phyloP scores from a whole-genome alignment of 495 filamentous ascomycete species.

The Staphylotrichum tortipilum region DNA sequence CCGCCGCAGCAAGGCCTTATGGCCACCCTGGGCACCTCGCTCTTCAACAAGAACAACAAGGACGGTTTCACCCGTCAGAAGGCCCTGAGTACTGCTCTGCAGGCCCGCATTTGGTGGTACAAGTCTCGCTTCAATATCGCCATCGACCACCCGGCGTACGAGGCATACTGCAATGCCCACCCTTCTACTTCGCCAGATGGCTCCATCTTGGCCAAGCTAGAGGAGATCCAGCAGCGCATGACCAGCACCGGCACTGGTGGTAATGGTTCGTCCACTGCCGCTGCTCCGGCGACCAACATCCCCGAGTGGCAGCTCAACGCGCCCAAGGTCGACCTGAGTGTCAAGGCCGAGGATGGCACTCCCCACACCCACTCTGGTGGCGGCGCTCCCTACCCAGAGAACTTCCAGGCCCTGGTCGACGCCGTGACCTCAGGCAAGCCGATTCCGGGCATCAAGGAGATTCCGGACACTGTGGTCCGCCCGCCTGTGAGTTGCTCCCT shows the following conservation, averaged over 20 bases:
- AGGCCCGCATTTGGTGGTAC: constrained; percentile 40
- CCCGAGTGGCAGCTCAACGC: constrained; percentile 38
- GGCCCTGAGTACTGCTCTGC: constrained; percentile 28
- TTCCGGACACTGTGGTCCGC: constrained; percentile 71
- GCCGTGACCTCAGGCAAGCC: constrained; percentile 76
- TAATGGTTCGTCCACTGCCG: too few relatives aligned
- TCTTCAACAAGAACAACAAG: constrained; percentile 7
- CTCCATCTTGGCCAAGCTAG: constrained; percentile 19
- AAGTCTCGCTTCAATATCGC: constrained; percentile 26
- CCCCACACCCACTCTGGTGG: constrained; percentile 26
- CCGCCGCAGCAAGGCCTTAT: constrained; percentile 18
- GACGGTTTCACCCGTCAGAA: constrained; percentile 17
- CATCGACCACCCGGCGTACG: constrained; percentile 31
- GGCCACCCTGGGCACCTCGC: constrained; percentile 21
- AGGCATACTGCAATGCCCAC: constrained; percentile 15
- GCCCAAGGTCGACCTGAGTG: constrained; percentile 34
- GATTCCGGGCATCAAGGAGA: constrained; percentile 82
- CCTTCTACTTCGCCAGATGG: constrained; percentile 10
- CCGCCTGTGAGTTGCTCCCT: constrained; percentile 31
- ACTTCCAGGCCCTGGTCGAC: constrained; percentile 82
- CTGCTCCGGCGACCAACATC: too few relatives aligned
- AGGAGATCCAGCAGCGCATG: constrained; percentile 21
- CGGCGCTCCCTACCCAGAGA: constrained; percentile 63
- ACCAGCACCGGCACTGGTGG: too few relatives aligned
- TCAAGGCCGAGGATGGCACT: constrained; percentile 21